Evolutionary conservation across 164 flowering plant genomes (phyloP), one percentile per base, ranked within the genome.

Genomic region (Houttuynia cordata): DNA sequence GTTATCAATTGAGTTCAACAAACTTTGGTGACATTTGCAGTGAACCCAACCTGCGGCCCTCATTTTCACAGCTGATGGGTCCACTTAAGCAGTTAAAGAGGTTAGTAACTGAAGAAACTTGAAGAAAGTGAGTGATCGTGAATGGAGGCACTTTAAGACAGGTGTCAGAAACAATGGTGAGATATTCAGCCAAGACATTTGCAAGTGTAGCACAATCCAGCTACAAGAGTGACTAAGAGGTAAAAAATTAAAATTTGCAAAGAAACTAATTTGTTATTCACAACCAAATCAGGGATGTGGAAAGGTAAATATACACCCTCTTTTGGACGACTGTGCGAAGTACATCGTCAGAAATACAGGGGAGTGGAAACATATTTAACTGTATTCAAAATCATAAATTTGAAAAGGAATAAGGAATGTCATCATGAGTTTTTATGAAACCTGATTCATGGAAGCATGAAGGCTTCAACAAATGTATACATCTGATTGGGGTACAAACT

Each of bases 1-100:
- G 12, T 23, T 13, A 23, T 23, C 12, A 10, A 12, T 14, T 54
- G 15, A 23, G 18, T 56, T 24, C 21, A 7, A 60, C 63, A 24
- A 25, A 24, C 34, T 24, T 42, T 60, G 51, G 58, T 63, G 51
- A 62, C 20, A 66, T 65, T 47, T 82, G 81, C 85, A 93, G 99
- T 70, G 96, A 88, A 24, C 88, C 91, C n/a, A 78, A 79, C 39
- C 64, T 76, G 53, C 79, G 99, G 14, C 99, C 99, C 7, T 81
- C 92, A 20, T 93, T 93, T 57, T 54, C 82, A 41, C 81, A 85
- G 79, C 87, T 93, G 20, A 86, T 93, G 69, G 58, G 73, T 52
- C 86, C 83, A 41, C 88, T 93, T 9, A 81, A 76, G 66, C 68
- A 71, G 58, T 76, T 85, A 30, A 76, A 83, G 62, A 81, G 71